Base-by-base conservation (phyloP, 2,329 filamentous ascomycete genomes). In the Phaeosphaeriaceae sp. region DNA sequence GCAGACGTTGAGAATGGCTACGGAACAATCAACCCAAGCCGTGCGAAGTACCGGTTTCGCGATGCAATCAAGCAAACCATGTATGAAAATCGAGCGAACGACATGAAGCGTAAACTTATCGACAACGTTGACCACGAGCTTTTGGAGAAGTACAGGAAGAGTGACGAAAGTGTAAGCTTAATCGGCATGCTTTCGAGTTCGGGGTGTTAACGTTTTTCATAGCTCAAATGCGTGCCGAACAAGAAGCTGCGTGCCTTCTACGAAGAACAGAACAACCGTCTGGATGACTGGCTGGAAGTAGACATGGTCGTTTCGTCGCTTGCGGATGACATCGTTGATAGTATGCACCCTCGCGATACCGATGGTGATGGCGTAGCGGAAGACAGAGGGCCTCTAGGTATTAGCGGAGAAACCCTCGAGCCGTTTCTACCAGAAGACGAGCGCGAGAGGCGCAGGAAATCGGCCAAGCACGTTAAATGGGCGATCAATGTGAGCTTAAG, bases 261-360 rank as follows among this genome's bases (percentile, higher is more conserved):
- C 71, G 78, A 84, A 60, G 75, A 76, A 15, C 85, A 86, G 65
- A 88, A 88, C 60, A 74, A 79, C 10, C 74, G 80, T 1, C 68
- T 87, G 11, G 83, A 87, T 60, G 84, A 86, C 61, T 86, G 84
- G 85, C 72, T 85, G 11, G 84, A 87, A 69, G 84, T 87, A 33
- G 85, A 87, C 70, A 81, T 83, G 36, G 78, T 86, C 7, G 85
- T 88, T 45, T 81, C 80, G 60, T 80, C 81, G 22, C 78, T 87
- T 41, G 83, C 85, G 11, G 84, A 87, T 65, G 84, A 87, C 64
- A 82, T 88, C 7, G 77, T 88, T n/a, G 86, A 88, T 57, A 84
- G 81, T 44, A 86, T 88, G 80, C 80, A 85, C 58, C 85, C 85
- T 1, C 63, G 63, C 1, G 86, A 88, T 53, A 77, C 82, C 1